phyloP scores from a whole-genome alignment of 192 early-diverging fungal genomes.

The Coemansia sp. region DNA sequence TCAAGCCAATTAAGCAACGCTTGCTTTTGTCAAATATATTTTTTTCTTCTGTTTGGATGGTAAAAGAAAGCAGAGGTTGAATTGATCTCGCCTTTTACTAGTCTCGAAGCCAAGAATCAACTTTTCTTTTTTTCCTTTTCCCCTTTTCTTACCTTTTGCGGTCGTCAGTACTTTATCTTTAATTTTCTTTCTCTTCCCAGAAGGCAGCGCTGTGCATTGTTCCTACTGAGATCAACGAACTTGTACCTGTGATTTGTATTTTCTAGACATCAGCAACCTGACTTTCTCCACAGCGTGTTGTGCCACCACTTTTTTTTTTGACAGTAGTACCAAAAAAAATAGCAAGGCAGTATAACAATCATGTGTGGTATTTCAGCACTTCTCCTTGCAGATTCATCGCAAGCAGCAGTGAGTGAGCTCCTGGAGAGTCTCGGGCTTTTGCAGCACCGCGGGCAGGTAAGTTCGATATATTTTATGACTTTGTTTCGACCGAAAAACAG shows the following conservation, averaged over 20 bases:
- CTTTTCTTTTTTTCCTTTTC: not conserved
- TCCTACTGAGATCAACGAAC: not conserved
- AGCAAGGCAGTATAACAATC: not conserved
- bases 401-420: conserved; percentile 79
- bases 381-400: conserved; percentile 74
- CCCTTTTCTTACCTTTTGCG: conserved; percentile 15
- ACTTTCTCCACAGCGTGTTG: no score
- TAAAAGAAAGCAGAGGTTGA: no score
- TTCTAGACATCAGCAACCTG: not conserved
- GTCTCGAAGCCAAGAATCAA: no score
- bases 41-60: no score
- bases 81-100: not conserved
- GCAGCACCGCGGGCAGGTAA: conserved; percentile 98
- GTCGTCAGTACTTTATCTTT: not conserved
- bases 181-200: conserved; percentile 2
- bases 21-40: not conserved
- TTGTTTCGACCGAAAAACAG: not conserved
- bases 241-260: not conserved
- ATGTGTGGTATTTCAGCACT: conserved; percentile 93
- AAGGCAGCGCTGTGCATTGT: not conserved
- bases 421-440: conserved; percentile 92
- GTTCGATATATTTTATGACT: not conserved
- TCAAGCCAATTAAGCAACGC: not conserved
- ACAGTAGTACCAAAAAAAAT: not conserved
- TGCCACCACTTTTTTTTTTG: not conserved